These are phyloP conservation scores for Scytalidium lignicola DNA, from an alignment of 2,329 filamentous ascomycete genomes.

Conservation along the genomic window DNA sequence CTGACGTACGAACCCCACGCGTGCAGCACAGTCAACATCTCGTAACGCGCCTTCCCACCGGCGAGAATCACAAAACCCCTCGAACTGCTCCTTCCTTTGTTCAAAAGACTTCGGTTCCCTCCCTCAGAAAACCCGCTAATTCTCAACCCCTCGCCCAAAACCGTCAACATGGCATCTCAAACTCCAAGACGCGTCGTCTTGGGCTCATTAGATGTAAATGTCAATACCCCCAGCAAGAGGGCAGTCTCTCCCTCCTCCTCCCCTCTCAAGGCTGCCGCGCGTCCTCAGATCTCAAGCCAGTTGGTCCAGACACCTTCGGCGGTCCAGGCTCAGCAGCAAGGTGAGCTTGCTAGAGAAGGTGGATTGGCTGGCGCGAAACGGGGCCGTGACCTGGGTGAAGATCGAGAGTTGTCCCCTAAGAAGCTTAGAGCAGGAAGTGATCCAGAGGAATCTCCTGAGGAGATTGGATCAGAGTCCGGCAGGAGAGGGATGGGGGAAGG, in stretches of 20 bases:
- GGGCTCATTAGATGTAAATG: conserved; percentile 73
- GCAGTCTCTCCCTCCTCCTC: background rate
- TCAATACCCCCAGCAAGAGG: conserved; percentile 9
- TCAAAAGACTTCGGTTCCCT: too few species aligned
- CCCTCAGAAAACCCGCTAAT: too few species aligned
- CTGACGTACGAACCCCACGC: background rate
- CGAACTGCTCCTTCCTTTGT: too few species aligned
- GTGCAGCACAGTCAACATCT: background rate
- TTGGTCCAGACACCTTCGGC: background rate
- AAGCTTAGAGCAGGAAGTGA: background rate
- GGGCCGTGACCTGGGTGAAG: background rate
- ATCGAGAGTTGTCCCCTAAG: background rate
- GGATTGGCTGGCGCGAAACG: conserved; percentile 2
- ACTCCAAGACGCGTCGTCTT: conserved; percentile 14
- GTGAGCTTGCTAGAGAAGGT: background rate
- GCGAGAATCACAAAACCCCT: background rate
- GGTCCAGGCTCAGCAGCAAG: background rate
- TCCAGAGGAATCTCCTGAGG: background rate
- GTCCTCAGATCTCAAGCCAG: background rate
- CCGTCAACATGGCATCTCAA: conserved; percentile 8
- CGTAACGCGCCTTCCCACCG: background rate
- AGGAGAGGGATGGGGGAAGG: background rate
- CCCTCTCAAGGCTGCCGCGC: background rate
- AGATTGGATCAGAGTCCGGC: background rate
- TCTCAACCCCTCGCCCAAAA: too few species aligned